Conservation (phyloP, 306 rosid genomes). For the Corylus americana region DNA sequence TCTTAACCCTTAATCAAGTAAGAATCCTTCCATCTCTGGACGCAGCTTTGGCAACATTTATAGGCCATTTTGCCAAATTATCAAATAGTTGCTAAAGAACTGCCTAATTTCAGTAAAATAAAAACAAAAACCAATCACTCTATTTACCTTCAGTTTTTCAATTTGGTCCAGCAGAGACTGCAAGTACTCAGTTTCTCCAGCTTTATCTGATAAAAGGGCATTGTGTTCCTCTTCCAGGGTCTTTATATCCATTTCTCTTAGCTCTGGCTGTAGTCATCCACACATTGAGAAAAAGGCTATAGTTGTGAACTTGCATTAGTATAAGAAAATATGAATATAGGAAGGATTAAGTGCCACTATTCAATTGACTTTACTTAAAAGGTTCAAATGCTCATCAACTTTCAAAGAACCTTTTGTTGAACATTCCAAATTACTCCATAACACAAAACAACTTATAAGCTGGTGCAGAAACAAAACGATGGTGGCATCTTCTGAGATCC, state of each 20-base stretch:
- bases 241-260: conserved; percentile 54
- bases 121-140: conserved; percentile 10
- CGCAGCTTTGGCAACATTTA: conserved; percentile 1
- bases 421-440: conserved; percentile 3
- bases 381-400: background rate
- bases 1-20: background rate
- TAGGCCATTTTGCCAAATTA: background rate
- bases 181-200: conserved; percentile 71
- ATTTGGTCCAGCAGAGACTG: conserved; percentile 65
- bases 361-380: background rate
- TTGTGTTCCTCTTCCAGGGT: conserved; percentile 71
- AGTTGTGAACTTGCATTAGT: background rate
- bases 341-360: background rate
- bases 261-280: conserved; percentile 58
- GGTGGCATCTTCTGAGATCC: background rate
- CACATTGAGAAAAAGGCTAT: conserved; percentile 25
- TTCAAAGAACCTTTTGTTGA: background rate
- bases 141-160: conserved; percentile 63
- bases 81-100: background rate
- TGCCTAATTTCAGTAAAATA: conserved; percentile 7
- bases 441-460: background rate
- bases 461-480: background rate
- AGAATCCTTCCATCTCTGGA: background rate
- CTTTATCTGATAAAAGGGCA: conserved; percentile 64
- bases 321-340: background rate